Percentiles rank a stretch among this genome's conserved stretches.
Conservation (phyloP, 2,329 filamentous ascomycete species). For the Nemania abortiva region DNA sequence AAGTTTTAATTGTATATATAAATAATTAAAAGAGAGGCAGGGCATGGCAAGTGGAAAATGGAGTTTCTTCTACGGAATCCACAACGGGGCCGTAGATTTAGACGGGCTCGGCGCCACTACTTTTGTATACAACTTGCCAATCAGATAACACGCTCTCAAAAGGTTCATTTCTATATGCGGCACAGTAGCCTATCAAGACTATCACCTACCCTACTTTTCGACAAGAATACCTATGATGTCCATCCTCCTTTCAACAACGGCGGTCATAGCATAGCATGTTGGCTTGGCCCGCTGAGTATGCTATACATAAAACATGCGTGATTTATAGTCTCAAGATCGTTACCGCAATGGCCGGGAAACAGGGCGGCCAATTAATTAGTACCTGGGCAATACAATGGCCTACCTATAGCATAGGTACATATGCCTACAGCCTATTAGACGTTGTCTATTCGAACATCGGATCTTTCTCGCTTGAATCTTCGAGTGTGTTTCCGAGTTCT, state of each 20-base stretch:
- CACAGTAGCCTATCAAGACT: slow-evolving; percentile 10
- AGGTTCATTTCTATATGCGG: slow-evolving; percentile 7
- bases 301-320: background rate
- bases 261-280: background rate
- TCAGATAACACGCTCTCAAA: slow-evolving; percentile 10
- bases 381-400: background rate
- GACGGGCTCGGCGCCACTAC: slow-evolving; percentile 14
- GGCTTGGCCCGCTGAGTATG: background rate
- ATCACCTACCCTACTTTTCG: background rate
- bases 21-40: slow-evolving; percentile 21
- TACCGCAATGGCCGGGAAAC: background rate
- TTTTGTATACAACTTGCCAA: slow-evolving; percentile 16
- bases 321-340: background rate
- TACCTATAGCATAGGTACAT: background rate
- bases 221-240: slow-evolving; percentile 2
- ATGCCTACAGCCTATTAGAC: background rate
- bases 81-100: slow-evolving; percentile 11
- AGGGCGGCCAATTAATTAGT: background rate
- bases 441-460: background rate
- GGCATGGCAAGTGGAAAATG: slow-evolving; percentile 16
- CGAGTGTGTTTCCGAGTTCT: too few relatives aligned
- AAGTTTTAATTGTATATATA: background rate
- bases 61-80: slow-evolving; percentile 21
- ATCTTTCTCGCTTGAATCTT: background rate
- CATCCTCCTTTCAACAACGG: background rate